A percentile compares a stretch with the other conserved stretches of the same genome.
These are phyloP conservation scores for Solanum hybrid DNA, from an alignment of 305 asterid species.

Conservation along the genomic window DNA sequence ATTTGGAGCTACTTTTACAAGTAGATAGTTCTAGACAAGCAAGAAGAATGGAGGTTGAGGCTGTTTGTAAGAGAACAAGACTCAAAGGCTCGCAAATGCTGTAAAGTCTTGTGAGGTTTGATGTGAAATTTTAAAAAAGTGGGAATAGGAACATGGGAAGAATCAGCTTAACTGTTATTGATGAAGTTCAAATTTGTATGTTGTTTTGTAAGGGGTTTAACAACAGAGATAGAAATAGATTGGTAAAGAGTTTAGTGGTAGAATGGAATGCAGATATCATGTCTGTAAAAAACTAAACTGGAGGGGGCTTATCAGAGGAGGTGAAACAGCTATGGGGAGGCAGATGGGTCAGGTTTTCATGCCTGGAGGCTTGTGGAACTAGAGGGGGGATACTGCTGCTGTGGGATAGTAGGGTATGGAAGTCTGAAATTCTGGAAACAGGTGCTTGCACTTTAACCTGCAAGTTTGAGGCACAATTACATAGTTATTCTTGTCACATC, in stretches of 20 bases:
- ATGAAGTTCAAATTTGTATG: not conserved
- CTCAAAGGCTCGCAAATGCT: not conserved
- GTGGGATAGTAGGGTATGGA: not conserved
- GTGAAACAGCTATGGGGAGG: not conserved
- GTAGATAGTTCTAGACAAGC: not conserved
- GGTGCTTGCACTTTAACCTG: not conserved
- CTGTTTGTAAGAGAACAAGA: not conserved
- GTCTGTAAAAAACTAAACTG: not conserved
- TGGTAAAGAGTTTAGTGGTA: not conserved
- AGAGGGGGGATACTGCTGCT: not conserved
- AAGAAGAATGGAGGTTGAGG: not conserved
- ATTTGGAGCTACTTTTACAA: not conserved
- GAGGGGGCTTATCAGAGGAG: not conserved
- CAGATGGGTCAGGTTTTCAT: not conserved
- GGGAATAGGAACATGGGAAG: not conserved
- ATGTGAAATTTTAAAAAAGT: not conserved
- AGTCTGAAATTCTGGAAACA: not conserved
- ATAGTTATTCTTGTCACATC: not conserved
- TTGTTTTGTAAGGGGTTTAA: not conserved
- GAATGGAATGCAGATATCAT: not conserved
- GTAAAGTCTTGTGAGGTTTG: not conserved
- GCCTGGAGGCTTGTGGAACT: not conserved
- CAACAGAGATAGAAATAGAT: not conserved
- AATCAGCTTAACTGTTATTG: not conserved
- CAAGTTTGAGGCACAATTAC: not conserved